Base-by-base conservation (phyloP, 2,329 filamentous ascomycete species). In the Talaromyces islandicus region DNA sequence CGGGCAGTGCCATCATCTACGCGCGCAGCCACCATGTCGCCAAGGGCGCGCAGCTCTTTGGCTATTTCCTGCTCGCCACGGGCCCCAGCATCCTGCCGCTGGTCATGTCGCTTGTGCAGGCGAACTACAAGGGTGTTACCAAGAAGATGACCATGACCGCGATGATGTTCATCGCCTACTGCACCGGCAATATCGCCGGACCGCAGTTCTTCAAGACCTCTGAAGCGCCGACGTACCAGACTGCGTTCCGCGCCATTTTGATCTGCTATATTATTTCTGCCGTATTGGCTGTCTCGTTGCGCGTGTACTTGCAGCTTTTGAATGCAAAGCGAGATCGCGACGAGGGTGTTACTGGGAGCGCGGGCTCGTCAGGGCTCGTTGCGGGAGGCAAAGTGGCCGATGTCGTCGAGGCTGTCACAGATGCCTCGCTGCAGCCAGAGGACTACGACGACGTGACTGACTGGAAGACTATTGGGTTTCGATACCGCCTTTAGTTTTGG, bases 371-470 rank as follows among this genome's bases (percentile, higher is more conserved):
- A 2, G 48, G 48, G 7, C 24, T 52, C 52, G 80, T 77, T 0
- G 69, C 82, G 7, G 71, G 73, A 46, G 80, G 79, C 4, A 80
- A 77, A 19, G 70, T 72, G 0, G 71, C 77, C 6, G 78, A 78
- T 0, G 73, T 72, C 1, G 74, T 80, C 3, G 73, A 71, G 1
- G 70, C 70, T 7, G 73, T 73, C 0, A 76, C 75, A 60, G 66
- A 77, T 19, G 66, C 74, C 12, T 67, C 71, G 71, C 66, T 81
- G 24, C 69, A 73, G 19, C 72, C 77, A 0, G 75, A 78, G 57
- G 80, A 82, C 60, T 82, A 83, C 60, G 82, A 85, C 21, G 83
- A 87, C 68, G 70, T 82, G 2, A 86, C 85, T 1, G 85, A 87
- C 65, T 85, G 82, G 80, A 78, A 85, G 41, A 84, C 78, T 0